Evolutionary conservation across 371 early-diverging fungal species (phyloP).

Genomic region (Sporodiniella umbellata): DNA sequence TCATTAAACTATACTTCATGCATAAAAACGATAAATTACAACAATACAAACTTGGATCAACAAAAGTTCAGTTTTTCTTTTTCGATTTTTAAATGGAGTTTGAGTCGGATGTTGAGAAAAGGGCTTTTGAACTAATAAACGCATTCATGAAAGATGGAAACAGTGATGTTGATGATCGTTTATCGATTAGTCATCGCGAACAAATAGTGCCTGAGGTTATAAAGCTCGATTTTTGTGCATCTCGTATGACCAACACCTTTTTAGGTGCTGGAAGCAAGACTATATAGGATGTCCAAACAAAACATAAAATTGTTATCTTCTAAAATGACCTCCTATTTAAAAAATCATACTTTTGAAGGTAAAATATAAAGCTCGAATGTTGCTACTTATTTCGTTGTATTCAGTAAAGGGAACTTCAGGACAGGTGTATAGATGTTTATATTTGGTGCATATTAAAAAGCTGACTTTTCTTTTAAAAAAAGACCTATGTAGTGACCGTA

Average conservation of each 20-base stretch:
- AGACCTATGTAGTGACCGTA: constrained; percentile 10
- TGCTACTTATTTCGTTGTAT: not conserved
- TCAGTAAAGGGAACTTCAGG: constrained; percentile 18
- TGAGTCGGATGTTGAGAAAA: not conserved
- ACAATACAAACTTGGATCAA: too few relatives aligned
- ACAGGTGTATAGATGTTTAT: constrained; percentile 5
- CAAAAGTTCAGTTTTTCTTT: not conserved
- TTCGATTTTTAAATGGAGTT: not conserved
- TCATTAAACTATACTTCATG: not conserved
- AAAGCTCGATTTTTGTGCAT: too few relatives aligned
- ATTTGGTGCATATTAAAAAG: not conserved
- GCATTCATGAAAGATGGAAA: not conserved
- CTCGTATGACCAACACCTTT: too few relatives aligned
- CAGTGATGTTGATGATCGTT: not conserved
- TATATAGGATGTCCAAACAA: constrained; percentile 5
- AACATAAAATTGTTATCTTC: constrained; percentile 5
- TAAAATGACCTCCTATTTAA: constrained; percentile 4
- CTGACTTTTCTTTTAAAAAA: not conserved
- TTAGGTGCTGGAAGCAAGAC: not conserved
- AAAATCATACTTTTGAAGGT: constrained; percentile 15
- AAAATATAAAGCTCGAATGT: not conserved
- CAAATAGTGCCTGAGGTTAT: not conserved
- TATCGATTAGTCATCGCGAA: not conserved
- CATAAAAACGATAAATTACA: not conserved
- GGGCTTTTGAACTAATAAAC: not conserved